Conservation (phyloP, 2,329 filamentous ascomycete species). For the Diplodia intermedia region DNA sequence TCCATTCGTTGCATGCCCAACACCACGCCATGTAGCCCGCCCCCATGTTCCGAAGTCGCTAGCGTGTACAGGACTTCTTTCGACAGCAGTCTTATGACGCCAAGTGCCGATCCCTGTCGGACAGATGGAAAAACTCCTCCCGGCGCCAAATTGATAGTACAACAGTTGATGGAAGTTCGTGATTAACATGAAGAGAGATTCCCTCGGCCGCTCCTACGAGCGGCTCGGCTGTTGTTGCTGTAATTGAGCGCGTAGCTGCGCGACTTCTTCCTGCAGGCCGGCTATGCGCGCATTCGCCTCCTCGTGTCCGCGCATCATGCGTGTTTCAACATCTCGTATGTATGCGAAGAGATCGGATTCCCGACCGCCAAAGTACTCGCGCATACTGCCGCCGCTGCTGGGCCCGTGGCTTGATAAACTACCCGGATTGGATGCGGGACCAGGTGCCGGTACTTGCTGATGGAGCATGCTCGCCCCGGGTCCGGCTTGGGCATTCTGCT, state of each 20-base stretch:
- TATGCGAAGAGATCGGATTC: slow-evolving; percentile 70
- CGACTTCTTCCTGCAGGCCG: slow-evolving; percentile 54
- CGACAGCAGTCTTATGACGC: slow-evolving; percentile 32
- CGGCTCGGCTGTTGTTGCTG: slow-evolving; percentile 31
- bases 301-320: slow-evolving; percentile 55
- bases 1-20: slow-evolving; percentile 13
- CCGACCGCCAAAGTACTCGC: slow-evolving; percentile 68
- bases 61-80: slow-evolving; percentile 42
- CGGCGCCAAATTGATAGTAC: slow-evolving; percentile 34
- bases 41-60: slow-evolving; percentile 35
- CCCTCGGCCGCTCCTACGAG: slow-evolving; percentile 19
- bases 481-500: slow-evolving; percentile 37
- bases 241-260: slow-evolving; percentile 33
- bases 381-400: slow-evolving; percentile 66
- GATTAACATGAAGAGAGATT: slow-evolving; percentile 31
- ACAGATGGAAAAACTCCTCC: slow-evolving; percentile 31
- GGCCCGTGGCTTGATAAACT: slow-evolving; percentile 58
- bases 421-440: slow-evolving; percentile 57
- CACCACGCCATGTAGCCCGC: slow-evolving; percentile 23
- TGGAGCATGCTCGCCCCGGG: slow-evolving; percentile 51
- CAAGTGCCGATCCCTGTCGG: slow-evolving; percentile 30
- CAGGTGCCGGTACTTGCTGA: slow-evolving; percentile 46
- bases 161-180: slow-evolving; percentile 31
- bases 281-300: slow-evolving; percentile 56
- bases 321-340: slow-evolving; percentile 71